A percentile compares a stretch with the other conserved stretches of the same genome.
Evolutionary conservation across 1,284 basidiomycete species (phyloP).

Genomic region (Cutaneotrichosporon dermatis): DNA sequence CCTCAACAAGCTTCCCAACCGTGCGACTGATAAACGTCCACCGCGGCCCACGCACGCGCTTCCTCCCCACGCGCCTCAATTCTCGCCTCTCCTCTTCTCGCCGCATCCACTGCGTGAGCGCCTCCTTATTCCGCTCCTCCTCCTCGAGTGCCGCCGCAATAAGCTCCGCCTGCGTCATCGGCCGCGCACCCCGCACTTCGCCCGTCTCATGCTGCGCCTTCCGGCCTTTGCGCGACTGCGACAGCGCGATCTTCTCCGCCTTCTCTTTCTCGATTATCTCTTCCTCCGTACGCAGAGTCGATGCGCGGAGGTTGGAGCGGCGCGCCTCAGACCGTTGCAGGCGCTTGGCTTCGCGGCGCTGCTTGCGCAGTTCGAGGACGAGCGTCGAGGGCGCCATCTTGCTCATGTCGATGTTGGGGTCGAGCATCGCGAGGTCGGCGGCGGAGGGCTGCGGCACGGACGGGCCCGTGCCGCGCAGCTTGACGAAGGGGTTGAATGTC

Average conservation of each 20-base stretch:
- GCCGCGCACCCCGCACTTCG: conserved; percentile 29
- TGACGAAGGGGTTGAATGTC: conserved; percentile 32
- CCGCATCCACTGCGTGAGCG: conserved; percentile 50
- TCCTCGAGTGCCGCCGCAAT: conserved; percentile 54
- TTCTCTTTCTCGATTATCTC: conserved; percentile 31
- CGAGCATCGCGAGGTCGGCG: conserved; percentile 21
- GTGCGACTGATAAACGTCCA: conserved; percentile 51
- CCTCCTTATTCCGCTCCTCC: conserved; percentile 53
- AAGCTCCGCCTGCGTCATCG: conserved; percentile 51
- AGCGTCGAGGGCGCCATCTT: conserved; percentile 44
- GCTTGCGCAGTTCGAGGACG: conserved; percentile 36
- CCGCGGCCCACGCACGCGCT: conserved; percentile 51
- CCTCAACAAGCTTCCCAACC: conserved; percentile 41
- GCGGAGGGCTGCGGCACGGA: conserved; percentile 10
- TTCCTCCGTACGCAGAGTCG: conserved; percentile 36
- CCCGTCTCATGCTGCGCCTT: conserved; percentile 39
- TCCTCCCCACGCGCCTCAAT: conserved; percentile 47
- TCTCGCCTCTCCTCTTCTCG: conserved; percentile 52
- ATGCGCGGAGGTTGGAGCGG: conserved; percentile 40
- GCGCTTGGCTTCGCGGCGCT: conserved; percentile 38
- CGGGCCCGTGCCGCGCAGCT: conserved; percentile 10
- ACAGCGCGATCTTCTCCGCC: conserved; percentile 19
- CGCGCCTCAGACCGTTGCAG: conserved; percentile 32
- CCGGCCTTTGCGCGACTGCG: conserved; percentile 19
- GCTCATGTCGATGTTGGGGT: conserved; percentile 30